Percentiles rank a stretch among this genome's conserved stretches.
phyloP scores from a whole-genome alignment of 2,329 filamentous ascomycete species.

The Karstenula rhodostoma region DNA sequence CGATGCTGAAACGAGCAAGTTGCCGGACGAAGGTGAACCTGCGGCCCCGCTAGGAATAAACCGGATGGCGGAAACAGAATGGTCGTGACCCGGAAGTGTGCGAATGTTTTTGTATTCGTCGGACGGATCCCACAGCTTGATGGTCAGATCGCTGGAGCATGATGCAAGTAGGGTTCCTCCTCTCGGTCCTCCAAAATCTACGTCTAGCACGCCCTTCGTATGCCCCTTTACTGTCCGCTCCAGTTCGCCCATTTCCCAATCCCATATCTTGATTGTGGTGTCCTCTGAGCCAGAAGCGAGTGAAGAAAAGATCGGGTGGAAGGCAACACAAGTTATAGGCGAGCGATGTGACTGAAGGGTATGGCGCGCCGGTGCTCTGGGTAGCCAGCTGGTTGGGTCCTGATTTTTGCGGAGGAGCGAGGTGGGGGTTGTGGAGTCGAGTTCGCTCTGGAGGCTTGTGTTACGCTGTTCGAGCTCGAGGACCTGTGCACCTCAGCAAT shows the following conservation, averaged over 20 bases:
- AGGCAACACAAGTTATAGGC: conserved; percentile 86
- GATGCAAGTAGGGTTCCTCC: conserved; percentile 81
- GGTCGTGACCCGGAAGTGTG: conserved; percentile 89
- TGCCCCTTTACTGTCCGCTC: conserved; percentile 92
- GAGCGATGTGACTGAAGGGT: conserved; percentile 82
- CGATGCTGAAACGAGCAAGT: conserved; percentile 85
- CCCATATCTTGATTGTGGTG: conserved; percentile 95
- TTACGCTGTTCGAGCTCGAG: conserved; percentile 89
- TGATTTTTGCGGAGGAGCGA: conserved; percentile 81
- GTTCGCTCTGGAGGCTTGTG: conserved; percentile 76
- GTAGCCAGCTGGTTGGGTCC: conserved; percentile 87
- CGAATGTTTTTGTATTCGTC: conserved; percentile 96
- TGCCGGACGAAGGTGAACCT: conserved; percentile 79
- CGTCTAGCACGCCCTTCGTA: conserved; percentile 84
- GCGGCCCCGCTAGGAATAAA: conserved; percentile 87
- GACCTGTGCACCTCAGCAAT: conserved; percentile 65
- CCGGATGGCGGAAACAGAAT: conserved; percentile 86
- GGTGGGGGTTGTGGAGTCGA: conserved; percentile 82
- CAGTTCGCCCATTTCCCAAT: conserved; percentile 92
- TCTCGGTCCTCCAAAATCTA: conserved; percentile 88
- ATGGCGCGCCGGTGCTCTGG: conserved; percentile 81
- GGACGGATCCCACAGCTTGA: conserved; percentile 92
- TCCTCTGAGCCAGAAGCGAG: conserved; percentile 92
- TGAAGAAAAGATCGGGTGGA: conserved; percentile 90
- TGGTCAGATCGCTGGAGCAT: conserved; percentile 88